These are phyloP conservation scores for Entelexis paramagnoliae DNA, from an alignment of 1,139 yeast species.

Conservation along the genomic window DNA sequence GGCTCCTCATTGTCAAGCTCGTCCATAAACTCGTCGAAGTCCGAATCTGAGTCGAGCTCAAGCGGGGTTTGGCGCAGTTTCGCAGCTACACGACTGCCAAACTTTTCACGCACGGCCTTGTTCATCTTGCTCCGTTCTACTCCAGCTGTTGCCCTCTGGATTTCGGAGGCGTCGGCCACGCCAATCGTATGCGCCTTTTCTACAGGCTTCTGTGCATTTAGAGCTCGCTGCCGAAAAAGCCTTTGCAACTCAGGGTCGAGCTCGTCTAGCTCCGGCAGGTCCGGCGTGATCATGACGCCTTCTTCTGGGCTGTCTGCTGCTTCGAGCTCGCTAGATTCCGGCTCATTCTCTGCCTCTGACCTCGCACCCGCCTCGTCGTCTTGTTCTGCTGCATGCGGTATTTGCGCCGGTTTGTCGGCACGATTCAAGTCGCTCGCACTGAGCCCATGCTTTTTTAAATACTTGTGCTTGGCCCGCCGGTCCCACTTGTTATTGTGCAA, in stretches of 20 bases:
- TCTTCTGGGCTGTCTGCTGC: not conserved
- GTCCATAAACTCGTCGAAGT: slow-evolving; percentile 29
- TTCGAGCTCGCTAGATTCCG: not conserved
- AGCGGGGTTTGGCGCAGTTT: not conserved
- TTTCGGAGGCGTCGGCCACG: not conserved
- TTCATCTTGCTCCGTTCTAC: slow-evolving; percentile 20
- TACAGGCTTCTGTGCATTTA: not conserved
- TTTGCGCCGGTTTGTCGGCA: not conserved
- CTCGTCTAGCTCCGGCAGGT: not conserved
- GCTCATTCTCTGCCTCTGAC: not conserved
- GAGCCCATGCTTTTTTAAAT: slow-evolving; percentile 29
- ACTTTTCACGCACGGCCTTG: slow-evolving; percentile 9
- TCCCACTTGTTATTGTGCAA: slow-evolving; percentile 34
- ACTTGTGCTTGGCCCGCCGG: slow-evolving; percentile 27
- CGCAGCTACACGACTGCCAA: slow-evolving; percentile 7
- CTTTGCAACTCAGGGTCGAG: slow-evolving; percentile 20
- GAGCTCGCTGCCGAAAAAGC: not conserved
- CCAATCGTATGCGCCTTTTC: not conserved
- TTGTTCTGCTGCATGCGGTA: not conserved
- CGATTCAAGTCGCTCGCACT: slow-evolving; percentile 2
- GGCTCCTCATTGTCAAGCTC: slow-evolving; percentile 11
- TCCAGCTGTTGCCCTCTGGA: slow-evolving; percentile 14
- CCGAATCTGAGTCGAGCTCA: slow-evolving; percentile 22
- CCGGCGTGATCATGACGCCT: not conserved
- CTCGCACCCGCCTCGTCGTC: not conserved